Base-by-base conservation (phyloP, 1,284 basidiomycete genomes). In the Prillingera fragicola region DNA sequence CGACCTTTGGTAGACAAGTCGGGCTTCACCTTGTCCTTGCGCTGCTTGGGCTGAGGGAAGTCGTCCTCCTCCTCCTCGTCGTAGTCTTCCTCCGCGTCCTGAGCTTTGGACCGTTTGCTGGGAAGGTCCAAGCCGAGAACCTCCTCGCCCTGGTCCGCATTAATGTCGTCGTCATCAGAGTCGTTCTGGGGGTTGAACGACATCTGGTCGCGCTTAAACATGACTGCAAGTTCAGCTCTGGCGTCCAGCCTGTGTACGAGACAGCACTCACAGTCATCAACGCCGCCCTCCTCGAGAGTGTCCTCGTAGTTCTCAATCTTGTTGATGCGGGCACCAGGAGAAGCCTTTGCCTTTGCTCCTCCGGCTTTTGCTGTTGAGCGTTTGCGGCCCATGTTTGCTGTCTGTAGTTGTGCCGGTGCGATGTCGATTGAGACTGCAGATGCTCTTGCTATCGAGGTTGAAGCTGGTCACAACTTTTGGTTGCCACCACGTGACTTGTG, bases 141-240 rank as follows among this genome's bases (percentile, higher is more conserved):
- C 63, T 85, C 83, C 34, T 89, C 84, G 14, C 64, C 66, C 21
- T 59, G 50, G 15, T 59, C 58, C 10, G 48, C 60, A 29, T 63
- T 59, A 23, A 68, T 45, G 45, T 71, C 67, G 8, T 70, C 69
- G 3, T 67, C 63, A 23, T 64, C 61, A 14, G 54, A 55, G 25
- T 84, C 83, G 18, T 75, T 72, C 33, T 73, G 76, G 10, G 77
- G 80, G 38, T 86, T 81, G 7, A 94, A 75, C 10, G 87, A 74
- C 48, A 94, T 85, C 63, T 81, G 80, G 62, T 95, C 89, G 41
- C 81, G 77, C 45, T 74, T 70, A 57, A 69, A 65, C 62, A 72
- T 71, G 55, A 68, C 70, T 73, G 37, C 6, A 29, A 2, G 2
- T 35, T 50, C 26, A 45, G 45, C 26, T 9, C 17, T 18, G n/a